Evolutionary conservation across 2,329 filamentous ascomycete species (phyloP).

Genomic region (Aspergillus candidus): DNA sequence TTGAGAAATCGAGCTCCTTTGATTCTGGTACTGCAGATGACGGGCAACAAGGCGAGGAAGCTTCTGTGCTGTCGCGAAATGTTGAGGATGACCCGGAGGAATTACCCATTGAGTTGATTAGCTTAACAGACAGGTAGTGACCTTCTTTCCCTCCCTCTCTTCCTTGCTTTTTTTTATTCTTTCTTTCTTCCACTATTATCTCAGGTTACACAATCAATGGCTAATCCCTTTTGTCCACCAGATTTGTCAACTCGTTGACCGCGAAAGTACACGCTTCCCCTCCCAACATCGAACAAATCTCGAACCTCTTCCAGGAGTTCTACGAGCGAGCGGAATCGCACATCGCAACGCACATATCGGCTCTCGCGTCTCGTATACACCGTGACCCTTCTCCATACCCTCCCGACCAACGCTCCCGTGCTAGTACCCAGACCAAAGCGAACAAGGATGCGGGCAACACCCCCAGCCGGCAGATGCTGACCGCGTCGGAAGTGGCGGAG

Average conservation of each 20-base stretch:
- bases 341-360: constrained; percentile 79
- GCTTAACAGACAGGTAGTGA: constrained; percentile 73
- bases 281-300: constrained; percentile 73
- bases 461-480: constrained; percentile 78
- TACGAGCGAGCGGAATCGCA: constrained; percentile 74
- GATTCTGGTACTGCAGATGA: constrained; percentile 27
- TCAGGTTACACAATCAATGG: background rate
- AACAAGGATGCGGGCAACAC: constrained; percentile 40
- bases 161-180: background rate
- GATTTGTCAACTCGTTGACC: constrained; percentile 84
- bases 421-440: constrained; percentile 46
- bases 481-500: constrained; percentile 73
- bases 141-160: background rate
- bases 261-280: constrained; percentile 82
- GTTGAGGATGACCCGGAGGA: constrained; percentile 70
- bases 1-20: constrained; percentile 38
- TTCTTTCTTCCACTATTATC: background rate
- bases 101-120: constrained; percentile 87
- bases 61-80: constrained; percentile 29
- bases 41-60: constrained; percentile 26
- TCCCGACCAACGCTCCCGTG: constrained; percentile 40
- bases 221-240: constrained; percentile 32
- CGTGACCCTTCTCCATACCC: constrained; percentile 57
- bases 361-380: constrained; percentile 67
- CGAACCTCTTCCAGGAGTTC: constrained; percentile 89